A percentile compares a stretch with the other conserved stretches of the same genome.
Conservation (phyloP, 2,329 filamentous ascomycete genomes). For the Colletotrichum sp. region DNA sequence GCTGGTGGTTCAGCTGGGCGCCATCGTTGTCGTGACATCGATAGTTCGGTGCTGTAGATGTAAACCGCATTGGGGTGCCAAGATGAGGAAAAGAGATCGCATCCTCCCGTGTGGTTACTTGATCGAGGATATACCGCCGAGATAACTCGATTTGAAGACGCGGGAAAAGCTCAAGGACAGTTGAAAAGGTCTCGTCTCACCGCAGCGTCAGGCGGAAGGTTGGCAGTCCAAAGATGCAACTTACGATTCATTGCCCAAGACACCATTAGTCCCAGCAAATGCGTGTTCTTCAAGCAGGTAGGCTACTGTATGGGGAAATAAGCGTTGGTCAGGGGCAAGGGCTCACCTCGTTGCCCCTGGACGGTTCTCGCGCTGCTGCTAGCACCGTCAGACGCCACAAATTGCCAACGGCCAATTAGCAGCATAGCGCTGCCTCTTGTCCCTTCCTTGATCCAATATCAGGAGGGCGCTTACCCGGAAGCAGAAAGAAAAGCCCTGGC, state of each 20-base stretch:
- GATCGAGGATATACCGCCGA: background rate
- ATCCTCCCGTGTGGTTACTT: background rate
- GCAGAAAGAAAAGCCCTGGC: background rate
- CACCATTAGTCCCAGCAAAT: background rate
- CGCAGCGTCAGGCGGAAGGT: background rate
- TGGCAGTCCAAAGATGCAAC: background rate
- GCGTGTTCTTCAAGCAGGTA: background rate
- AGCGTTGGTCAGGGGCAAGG: slow-evolving; percentile 16
- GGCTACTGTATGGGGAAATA: background rate
- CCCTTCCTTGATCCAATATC: background rate
- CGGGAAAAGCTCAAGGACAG: background rate
- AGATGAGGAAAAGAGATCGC: background rate
- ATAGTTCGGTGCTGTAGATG: background rate
- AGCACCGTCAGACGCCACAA: background rate
- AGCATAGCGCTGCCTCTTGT: background rate
- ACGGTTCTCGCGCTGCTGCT: slow-evolving; percentile 2
- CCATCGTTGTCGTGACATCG: background rate
- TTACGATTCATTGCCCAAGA: background rate
- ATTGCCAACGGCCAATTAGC: background rate
- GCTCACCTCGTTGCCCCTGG: background rate
- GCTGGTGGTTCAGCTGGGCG: background rate
- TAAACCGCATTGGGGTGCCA: background rate
- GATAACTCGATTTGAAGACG: background rate
- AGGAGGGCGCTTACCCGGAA: background rate
- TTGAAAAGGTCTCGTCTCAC: background rate